These are phyloP conservation scores for Daedaleopsis sinensis DNA, from an alignment of 768 basidiomycete genomes.

Conservation along the genomic window DNA sequence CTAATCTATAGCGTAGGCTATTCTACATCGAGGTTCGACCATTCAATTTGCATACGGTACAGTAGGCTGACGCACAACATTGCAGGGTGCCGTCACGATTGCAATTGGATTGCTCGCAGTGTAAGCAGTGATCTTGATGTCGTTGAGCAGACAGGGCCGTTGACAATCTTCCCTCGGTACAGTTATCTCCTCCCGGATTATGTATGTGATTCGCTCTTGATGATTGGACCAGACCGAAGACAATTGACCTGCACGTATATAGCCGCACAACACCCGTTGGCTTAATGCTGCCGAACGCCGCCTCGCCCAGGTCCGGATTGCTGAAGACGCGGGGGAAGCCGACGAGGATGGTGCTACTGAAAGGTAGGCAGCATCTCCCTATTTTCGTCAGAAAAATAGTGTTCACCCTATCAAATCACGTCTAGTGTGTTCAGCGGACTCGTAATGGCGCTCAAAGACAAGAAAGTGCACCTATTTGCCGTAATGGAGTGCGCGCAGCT, in stretches of 20 bases:
- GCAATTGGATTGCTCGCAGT: slow-evolving; percentile 55
- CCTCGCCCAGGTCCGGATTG: slow-evolving; percentile 66
- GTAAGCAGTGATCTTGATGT: slow-evolving; percentile 35
- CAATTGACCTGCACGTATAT: not conserved
- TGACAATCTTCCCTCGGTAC: not conserved
- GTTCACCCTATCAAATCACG: not conserved
- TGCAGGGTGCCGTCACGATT: slow-evolving; percentile 65
- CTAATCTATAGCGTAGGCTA: slow-evolving; percentile 43
- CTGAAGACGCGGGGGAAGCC: slow-evolving; percentile 70
- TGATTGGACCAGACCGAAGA: too few relatives aligned
- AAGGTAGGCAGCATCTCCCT: slow-evolving; percentile 42
- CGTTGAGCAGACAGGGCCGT: not conserved
- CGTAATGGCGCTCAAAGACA: slow-evolving; percentile 57
- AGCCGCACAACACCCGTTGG: slow-evolving; percentile 70
- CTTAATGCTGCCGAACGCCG: slow-evolving; percentile 49
- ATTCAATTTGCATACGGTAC: not conserved
- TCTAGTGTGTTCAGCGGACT: slow-evolving; percentile 53
- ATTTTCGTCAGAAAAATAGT: not conserved
- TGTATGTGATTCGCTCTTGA: slow-evolving; percentile 36
- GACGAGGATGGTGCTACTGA: slow-evolving; percentile 58
- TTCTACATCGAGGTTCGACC: slow-evolving; percentile 66
- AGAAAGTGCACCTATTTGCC: slow-evolving; percentile 55
- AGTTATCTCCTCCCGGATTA: slow-evolving; percentile 65
- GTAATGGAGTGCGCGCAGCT: slow-evolving; percentile 53
- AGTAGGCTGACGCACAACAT: not conserved